Evolutionary conservation across 164 flowering plant genomes (phyloP), one percentile per base, ranked within the genome.

Genomic region (Vitis rotundifolia): DNA sequence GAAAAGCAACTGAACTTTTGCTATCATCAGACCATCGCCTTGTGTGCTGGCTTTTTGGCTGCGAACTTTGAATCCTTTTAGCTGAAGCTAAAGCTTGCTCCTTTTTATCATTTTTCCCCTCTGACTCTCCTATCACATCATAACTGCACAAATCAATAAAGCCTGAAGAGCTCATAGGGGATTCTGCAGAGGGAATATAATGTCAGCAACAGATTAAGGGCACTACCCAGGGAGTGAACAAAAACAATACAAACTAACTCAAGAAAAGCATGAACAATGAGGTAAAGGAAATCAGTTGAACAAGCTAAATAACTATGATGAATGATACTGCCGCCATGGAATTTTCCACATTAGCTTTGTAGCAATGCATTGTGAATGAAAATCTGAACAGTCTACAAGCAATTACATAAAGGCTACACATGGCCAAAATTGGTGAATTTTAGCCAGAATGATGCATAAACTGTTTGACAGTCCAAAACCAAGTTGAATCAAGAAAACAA

Each of bases 21-120:
- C 29, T 66, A 8, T 53, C 68, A 10, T 65, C 57, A 49, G 58
- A 26, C 14, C 22, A 44, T 53, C 51, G 57, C 15, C 68, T 65
- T 64, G 29, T 64, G 8, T 47, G 16, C 54, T 9, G 54, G 54
- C 14, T 51, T 51, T 51, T 51, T 8, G 54, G 14, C 9, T 51
- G 11, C 54, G 12, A 4, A 51, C 14, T 14, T 53, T 53, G 56
- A 53, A 53, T n/a, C 56, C n/a, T 53, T 53, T 53, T 53, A n/a
- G 56, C n/a, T 53, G n/a, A 53, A 53, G n/a, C 5, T 13, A n/a
- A 53, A 11, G 14, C n/a, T 13, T 4, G 56, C 56, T 53, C n/a
- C 56, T 53, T 53, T 12, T 5, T 11, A 14, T 5, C 15, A 53
- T 53, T 13, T 52, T 11, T 53, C 15, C 15, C 56, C 6, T 53